Base-by-base conservation (phyloP, 169 alveolate genomes). In the Theileria parva region DNA sequence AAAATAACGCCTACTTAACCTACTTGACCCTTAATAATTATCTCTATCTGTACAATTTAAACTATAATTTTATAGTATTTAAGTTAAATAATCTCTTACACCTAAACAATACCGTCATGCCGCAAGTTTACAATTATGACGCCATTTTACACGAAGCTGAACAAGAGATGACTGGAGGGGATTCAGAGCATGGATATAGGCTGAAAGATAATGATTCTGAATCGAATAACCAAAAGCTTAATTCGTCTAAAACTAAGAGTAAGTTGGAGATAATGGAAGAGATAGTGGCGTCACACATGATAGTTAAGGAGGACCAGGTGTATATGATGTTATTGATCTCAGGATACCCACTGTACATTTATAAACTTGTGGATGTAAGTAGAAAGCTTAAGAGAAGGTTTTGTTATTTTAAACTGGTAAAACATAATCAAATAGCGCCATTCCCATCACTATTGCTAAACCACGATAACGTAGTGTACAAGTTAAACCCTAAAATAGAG, bases 351-450 rank as follows among this genome's bases (percentile, higher is more conserved):
- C 27, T 57, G 32, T 57, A 57, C 8, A 25, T 57, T 19, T 57
- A 57, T 57, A 19, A 57, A 25, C 27, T 21, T 25, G 53, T 44
- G 53, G 53, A 44, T 44, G 15, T 44, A 13, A 44, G 53, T 44
- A 44, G 17, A 44, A 44, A 44, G 53, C 53, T 44, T 44, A 44
- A 13, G 53, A 44, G 53, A 44, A 44, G 17, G 15, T 44, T 44
- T 44, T 44, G 53, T 44, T 57, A 57, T 57, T 57, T 57, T 17
- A 57, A 57, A 25, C 28, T 57, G n/a, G 66, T 57, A 1, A 19
- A 57, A n/a, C 66, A 57, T 25, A 57, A 57, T 11, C 66, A 57
- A 19, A 57, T 57, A 57, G 37, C 5, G 30, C 66, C 66, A 25
- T 57, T 21, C 15, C 66, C 66, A 25, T 57, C 66, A 21, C 66